These are phyloP conservation scores for Gossypium laxum DNA, from an alignment of 441 rosid genomes.

Conservation along the genomic window DNA sequence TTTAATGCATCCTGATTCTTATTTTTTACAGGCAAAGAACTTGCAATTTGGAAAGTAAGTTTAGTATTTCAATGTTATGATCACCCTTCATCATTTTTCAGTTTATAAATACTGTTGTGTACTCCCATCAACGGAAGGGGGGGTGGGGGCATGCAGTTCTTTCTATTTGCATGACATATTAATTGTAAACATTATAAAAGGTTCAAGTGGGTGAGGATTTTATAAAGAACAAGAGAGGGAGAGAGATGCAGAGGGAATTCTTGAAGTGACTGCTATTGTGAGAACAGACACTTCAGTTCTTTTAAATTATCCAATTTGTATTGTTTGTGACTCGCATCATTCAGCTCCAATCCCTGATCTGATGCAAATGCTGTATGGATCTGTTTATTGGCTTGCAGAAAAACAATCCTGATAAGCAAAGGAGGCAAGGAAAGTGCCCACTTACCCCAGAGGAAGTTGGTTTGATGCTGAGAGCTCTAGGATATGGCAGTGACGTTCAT, in stretches of 20 bases:
- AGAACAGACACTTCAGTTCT: neutral
- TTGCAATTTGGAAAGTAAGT: neutral
- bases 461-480: constrained; percentile 88
- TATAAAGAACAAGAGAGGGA: neutral
- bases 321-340: neutral
- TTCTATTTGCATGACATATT: neutral
- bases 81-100: neutral
- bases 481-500: constrained; percentile 80
- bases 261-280: neutral
- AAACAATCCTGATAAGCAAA: constrained; percentile 73
- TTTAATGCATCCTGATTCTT: neutral
- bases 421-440: constrained; percentile 95
- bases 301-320: neutral
- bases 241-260: neutral
- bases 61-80: neutral
- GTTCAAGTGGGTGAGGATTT: neutral
- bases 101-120: neutral
- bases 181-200: neutral
- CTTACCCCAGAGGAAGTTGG: constrained; percentile 96
- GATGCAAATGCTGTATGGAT: neutral
- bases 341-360: neutral
- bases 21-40: neutral
- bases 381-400: constrained; percentile 31
- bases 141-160: neutral
- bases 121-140: neutral